Evolutionary conservation across 2,329 filamentous ascomycete genomes (phyloP), one percentile per base, ranked within the genome.

Genomic region (Paramyrothecium roridum): DNA sequence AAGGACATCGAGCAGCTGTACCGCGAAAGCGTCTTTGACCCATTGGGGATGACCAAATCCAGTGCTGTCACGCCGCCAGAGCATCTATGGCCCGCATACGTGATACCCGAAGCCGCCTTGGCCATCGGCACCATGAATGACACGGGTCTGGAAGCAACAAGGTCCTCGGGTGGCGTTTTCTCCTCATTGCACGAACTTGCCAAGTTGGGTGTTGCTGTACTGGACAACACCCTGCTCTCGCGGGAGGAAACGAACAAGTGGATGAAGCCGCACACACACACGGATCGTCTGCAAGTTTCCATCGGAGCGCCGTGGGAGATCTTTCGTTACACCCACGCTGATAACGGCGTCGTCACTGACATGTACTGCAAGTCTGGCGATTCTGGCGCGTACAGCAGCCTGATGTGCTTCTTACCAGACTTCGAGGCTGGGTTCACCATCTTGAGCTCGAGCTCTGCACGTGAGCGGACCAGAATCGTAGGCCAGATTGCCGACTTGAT

Each of bases 231-330:
- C 0, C 63, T 76, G 10, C 66, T 76, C 8, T 58, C 70, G 0
- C 61, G 66, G 0, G 63, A 67, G 8, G 57, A 61, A 22, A 76
- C 73, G 0, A 65, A 67, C 23, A 67, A 65, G 20, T 76, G 74
- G 74, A 68, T 76, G 59, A 76, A 76, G 52, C 74, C 74, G 0
- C 66, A 68, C 22, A 61, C 71, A 0, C 70, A 70, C 53, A 75
- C 73, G 2, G 67, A 73, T 0, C 69, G 73, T 45, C 68, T 76
- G 3, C 65, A 65, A 46, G 74, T 73, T 54, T 66, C 70, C 3
- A 66, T 76, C 7, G 69, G 73, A 34, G 61, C 67, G 21, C 68
- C 72, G 0, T 77, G 74, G 74, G 74, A 75, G 57, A 75, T 75
- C 8, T 66, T 69, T n/a, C 72, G 74, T 7, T 75, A 54, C 37